Base-by-base conservation (phyloP, 2,329 filamentous ascomycete species). In the Microdochium nivale region DNA sequence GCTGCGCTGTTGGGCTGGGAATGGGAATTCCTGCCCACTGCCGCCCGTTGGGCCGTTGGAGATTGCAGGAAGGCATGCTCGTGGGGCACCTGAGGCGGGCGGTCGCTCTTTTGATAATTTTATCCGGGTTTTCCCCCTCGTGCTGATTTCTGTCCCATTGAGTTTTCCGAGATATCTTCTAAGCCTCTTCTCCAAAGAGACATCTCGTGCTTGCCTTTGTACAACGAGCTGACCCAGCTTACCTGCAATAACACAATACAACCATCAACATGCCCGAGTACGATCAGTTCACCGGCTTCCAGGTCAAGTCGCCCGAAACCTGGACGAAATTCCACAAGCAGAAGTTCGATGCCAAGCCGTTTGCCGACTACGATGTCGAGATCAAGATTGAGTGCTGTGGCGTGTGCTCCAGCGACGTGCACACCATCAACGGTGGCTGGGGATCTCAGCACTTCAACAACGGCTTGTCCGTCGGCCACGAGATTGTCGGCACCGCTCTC, bases 341-440 rank as follows among this genome's bases (percentile, higher is more conserved):
- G 64, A 68, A 91, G 74, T 90, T 89, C 74, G 80, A 84, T 60
- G 83, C 91, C 53, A 94, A 95, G 74, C 87, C 87, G 19, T 95
- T 95, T 66, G 88, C 86, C 58, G 88, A 91, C 66, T 80, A 88
- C 69, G 90, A 96, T 65, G 82, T 96, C 61, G 90, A 95, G 66
- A 81, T 96, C 70, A 87, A 91, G 75, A 86, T 96, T 62, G 84
- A 90, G 58, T 84, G 81, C 65, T 92, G 88, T 63, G 87, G 88
- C 63, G 77, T 90, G 50, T 90, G 86, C 66, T 81, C 84, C 59
- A 86, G 80, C 58, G 86, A 90, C 63, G 73, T 87, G 48, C 86
- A 88, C 70, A 88, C 82, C 54, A 78, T 88, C 64, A 81, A 68
- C 61, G 83, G 83, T 55, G 83, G 84, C 55, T 88, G 84, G 84